phyloP scores from a whole-genome alignment of 768 basidiomycete species.

The Mycena amicta region DNA sequence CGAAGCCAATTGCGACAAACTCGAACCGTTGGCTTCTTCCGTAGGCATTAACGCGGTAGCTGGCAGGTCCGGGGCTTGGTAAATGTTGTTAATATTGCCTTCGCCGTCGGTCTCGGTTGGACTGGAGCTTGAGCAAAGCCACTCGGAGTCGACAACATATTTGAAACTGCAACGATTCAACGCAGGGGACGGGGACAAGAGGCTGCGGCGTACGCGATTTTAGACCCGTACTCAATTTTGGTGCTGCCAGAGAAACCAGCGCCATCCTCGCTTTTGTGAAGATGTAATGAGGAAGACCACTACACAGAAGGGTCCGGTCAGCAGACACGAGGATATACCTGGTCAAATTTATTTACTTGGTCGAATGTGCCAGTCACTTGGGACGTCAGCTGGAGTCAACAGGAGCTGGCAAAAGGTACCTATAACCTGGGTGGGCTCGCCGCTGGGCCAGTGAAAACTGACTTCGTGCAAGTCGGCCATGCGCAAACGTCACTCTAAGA shows the following conservation, averaged over 20 bases:
- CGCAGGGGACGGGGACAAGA: not conserved
- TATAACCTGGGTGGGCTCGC: constrained; percentile 58
- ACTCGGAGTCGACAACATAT: constrained; percentile 72
- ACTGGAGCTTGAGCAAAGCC: constrained; percentile 58
- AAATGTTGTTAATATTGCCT: constrained; percentile 75
- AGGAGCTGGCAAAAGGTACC: constrained; percentile 18
- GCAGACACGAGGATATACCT: not conserved
- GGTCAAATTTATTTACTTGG: constrained; percentile 52
- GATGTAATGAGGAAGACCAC: constrained; percentile 64
- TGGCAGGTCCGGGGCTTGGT: constrained; percentile 53
- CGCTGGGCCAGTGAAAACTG: constrained; percentile 44
- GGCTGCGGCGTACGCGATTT: not conserved
- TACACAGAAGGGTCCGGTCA: constrained; percentile 25
- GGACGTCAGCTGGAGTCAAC: not conserved
- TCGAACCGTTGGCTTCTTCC: not conserved
- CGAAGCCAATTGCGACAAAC: constrained; percentile 36
- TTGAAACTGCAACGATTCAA: constrained; percentile 65
- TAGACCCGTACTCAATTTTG: not conserved
- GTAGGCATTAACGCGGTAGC: constrained; percentile 14
- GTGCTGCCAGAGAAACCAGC: constrained; percentile 59
- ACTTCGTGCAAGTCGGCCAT: constrained; percentile 53
- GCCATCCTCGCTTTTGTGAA: constrained; percentile 52
- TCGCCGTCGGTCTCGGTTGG: constrained; percentile 62
- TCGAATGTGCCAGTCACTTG: constrained; percentile 74
- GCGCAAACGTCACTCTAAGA: constrained; percentile 9